Conservation (phyloP, 805 yeast species). For the Danielia reshetovae region DNA sequence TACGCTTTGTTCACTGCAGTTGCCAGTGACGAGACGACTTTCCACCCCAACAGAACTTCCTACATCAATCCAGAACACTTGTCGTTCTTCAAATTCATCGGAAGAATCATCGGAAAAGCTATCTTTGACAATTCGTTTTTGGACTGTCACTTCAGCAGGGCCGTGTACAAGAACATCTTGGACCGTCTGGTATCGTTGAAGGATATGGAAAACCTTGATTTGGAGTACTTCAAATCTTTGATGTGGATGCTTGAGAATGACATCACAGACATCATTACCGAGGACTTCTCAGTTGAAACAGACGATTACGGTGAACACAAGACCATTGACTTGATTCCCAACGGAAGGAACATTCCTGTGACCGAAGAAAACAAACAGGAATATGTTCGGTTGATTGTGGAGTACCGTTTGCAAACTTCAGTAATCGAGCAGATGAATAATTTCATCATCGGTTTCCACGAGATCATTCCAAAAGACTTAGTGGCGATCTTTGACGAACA, state of each 20-base stretch:
- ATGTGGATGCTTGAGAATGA: slow-evolving; percentile 97
- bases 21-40: slow-evolving; percentile 86
- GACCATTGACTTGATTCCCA: slow-evolving; percentile 72
- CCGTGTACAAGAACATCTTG: slow-evolving; percentile 84
- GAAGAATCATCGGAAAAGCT: slow-evolving; percentile 92
- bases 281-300: slow-evolving; percentile 88
- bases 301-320: slow-evolving; percentile 92
- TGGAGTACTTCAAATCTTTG: slow-evolving; percentile 87
- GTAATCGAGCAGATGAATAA: slow-evolving; percentile 85
- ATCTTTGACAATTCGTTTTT: slow-evolving; percentile 79
- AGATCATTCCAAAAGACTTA: slow-evolving; percentile 78
- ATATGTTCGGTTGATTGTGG: slow-evolving; percentile 81
- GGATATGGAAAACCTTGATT: slow-evolving; percentile 91
- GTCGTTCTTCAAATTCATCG: slow-evolving; percentile 90
- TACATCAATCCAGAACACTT: slow-evolving; percentile 91
- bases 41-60: slow-evolving; percentile 91
- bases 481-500: slow-evolving; percentile 91
- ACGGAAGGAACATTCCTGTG: slow-evolving; percentile 81
- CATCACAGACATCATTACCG: slow-evolving; percentile 91
- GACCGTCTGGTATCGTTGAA: slow-evolving; percentile 78
- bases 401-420: slow-evolving; percentile 77
- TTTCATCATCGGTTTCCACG: slow-evolving; percentile 83
- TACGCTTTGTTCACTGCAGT: slow-evolving; percentile 90
- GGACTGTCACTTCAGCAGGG: slow-evolving; percentile 93
- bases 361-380: slow-evolving; percentile 89